Base-by-base conservation (phyloP, 345 rosid species). In the Linum usitatissimum region DNA sequence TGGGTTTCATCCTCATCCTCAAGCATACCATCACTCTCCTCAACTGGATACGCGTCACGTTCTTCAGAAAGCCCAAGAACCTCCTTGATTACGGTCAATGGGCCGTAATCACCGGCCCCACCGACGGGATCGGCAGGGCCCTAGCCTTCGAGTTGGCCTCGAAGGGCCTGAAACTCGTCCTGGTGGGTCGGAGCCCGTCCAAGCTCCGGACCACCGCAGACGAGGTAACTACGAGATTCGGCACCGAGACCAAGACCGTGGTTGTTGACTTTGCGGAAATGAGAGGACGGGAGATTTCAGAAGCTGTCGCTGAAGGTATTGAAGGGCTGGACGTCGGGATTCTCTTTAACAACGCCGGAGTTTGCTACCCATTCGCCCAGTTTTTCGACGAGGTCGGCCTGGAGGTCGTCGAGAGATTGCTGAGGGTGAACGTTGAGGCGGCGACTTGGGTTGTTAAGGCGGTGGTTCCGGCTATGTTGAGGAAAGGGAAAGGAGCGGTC, bases 61-160 rank as follows among this genome's bases (percentile, higher is more conserved):
- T 78, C 63, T 53, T 87, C 65, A 65, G 86, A 58, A 68, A 2
- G 45, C 70, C 78, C 15, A 83, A 67, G 36, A 72, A 80, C 63
- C 83, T 87, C 61, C 70, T 64, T 45, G 49, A 28, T n/a, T 93
- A 87, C 63, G 96, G 99, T 30, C 74, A 91, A 5, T 90, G 99
- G 99, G 97, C 90, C 58, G 68, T 90, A 48, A 63, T 93, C 75
- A 93, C 97, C 0, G 99, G 96, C 55, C 79, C 94, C 67, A 84
- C 99, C 0, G 85, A 85, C 12, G 99, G 99, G 30, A 87, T 90
- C 21, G 99, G 99, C 23, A 86, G 66, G 38, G 94, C 93, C 68
- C 83, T 87, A 31, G 88, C 94, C 62, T 63, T 34, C 61, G 81
- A 78, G 39, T 76, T 90, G 15, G 95, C 96, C 19, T 65, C 59